These are phyloP conservation scores for Mycosarcoma mackinlayi DNA, from an alignment of 1,284 basidiomycete species.

Conservation along the genomic window DNA sequence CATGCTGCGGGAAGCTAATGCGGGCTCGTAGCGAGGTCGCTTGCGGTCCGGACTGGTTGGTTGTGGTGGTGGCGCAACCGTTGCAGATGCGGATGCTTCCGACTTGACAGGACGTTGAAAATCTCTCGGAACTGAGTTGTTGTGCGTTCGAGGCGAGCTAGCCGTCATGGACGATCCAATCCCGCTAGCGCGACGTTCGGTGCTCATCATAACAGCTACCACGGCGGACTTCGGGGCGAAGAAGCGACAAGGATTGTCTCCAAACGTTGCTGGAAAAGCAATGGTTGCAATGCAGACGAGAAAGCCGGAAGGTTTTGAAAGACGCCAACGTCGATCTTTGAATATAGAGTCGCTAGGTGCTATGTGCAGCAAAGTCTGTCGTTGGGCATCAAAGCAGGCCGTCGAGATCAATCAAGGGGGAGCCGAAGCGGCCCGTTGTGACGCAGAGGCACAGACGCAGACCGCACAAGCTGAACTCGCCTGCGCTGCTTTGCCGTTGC, in stretches of 20 bases:
- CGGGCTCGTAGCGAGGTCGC: slow-evolving; percentile 32
- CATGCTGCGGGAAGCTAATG: slow-evolving; percentile 10
- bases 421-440: background rate
- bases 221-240: background rate
- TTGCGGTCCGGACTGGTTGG: slow-evolving; percentile 37
- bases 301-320: too few species aligned
- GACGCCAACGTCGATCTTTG: too few species aligned
- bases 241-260: slow-evolving; percentile 1
- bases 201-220: slow-evolving; percentile 47
- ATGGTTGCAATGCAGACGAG: too few species aligned
- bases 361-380: background rate
- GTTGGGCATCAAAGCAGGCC: background rate
- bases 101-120: slow-evolving; percentile 12
- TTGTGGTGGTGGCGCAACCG: slow-evolving; percentile 3
- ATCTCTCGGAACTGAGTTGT: slow-evolving; percentile 28
- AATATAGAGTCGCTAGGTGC: background rate
- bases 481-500: slow-evolving; percentile 3
- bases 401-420: background rate
- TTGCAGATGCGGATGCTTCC: slow-evolving; percentile 3
- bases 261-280: too few species aligned
- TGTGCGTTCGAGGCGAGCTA: slow-evolving; percentile 27
- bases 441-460: background rate
- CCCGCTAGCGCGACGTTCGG: slow-evolving; percentile 41
- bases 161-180: slow-evolving; percentile 24
- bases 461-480: background rate